Evolutionary conservation across 768 basidiomycete species (phyloP).

Genomic region (Crassisporium funariophilum): DNA sequence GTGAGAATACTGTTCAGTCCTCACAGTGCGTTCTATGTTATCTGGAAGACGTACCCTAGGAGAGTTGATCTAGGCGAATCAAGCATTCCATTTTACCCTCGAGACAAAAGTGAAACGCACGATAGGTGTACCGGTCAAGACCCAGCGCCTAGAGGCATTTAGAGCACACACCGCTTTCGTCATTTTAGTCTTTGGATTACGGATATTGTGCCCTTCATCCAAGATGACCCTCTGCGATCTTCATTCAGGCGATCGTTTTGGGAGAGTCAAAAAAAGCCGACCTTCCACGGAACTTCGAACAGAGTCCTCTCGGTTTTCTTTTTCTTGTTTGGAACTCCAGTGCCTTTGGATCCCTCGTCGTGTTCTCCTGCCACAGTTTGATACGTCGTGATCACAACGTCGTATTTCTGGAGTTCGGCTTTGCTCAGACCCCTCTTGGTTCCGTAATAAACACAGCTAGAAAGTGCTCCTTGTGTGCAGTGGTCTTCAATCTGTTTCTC

Average conservation of each 20-base stretch:
- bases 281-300: constrained; percentile 84
- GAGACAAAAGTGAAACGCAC: constrained; percentile 45
- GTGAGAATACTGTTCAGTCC: neutral
- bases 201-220: constrained; percentile 88
- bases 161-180: constrained; percentile 66
- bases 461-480: constrained; percentile 52
- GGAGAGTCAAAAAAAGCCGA: constrained; percentile 17
- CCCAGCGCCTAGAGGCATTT: constrained; percentile 75
- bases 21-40: neutral
- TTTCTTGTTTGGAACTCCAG: constrained; percentile 54
- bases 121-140: constrained; percentile 85
- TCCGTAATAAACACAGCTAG: constrained; percentile 72
- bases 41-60: constrained; percentile 50
- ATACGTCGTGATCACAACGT: constrained; percentile 86
- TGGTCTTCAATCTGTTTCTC: constrained; percentile 83
- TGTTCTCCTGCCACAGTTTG: constrained; percentile 67
- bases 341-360: constrained; percentile 29
- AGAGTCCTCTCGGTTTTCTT: constrained; percentile 61
- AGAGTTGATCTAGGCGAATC: constrained; percentile 65
- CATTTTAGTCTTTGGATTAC: constrained; percentile 88
- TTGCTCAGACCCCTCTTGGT: constrained; percentile 59
- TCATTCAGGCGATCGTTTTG: neutral
- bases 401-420: constrained; percentile 62
- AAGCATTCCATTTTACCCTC: constrained; percentile 6
- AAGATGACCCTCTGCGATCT: constrained; percentile 65